Conservation (phyloP, 164 flowering plant species). For the Buxus sempervirens region DNA sequence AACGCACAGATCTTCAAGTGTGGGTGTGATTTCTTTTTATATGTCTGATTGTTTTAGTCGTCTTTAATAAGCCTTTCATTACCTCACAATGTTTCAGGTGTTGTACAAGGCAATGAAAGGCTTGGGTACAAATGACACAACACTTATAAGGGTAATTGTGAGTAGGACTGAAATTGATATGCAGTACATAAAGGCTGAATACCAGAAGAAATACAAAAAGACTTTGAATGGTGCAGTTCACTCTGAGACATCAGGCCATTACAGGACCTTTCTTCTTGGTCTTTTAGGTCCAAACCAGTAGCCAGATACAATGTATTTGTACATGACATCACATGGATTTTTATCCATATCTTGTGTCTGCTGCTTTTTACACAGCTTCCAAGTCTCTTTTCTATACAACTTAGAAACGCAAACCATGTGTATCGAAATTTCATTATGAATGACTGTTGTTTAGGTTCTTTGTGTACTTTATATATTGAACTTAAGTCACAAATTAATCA, state of each 20-base stretch:
- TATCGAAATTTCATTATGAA: too few species aligned
- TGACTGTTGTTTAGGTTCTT: too few species aligned
- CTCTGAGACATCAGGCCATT: conserved; percentile 56
- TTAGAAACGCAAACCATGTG: neutral
- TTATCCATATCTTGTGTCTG: neutral
- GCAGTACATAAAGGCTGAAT: conserved; percentile 75
- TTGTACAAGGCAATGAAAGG: conserved; percentile 63
- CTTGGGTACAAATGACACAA: conserved; percentile 46
- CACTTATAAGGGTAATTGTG: conserved; percentile 54
- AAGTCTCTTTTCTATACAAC: neutral
- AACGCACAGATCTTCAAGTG: too few species aligned
- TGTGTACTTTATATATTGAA: too few species aligned
- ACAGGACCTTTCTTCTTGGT: conserved; percentile 57
- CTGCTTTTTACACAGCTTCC: neutral
- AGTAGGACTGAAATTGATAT: conserved; percentile 79
- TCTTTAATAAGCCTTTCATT: neutral
- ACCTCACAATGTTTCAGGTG: conserved; percentile 22
- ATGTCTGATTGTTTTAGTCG: neutral
- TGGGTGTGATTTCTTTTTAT: neutral
- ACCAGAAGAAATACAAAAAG: conserved; percentile 52
- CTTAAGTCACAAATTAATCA: too few species aligned
- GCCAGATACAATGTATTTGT: conserved; percentile 7
- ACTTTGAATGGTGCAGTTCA: conserved; percentile 47
- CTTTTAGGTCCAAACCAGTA: conserved; percentile 55
- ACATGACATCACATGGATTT: neutral